Evolutionary conservation across 768 basidiomycete species (phyloP).

Genomic region (Strobilomyces dryophilus): DNA sequence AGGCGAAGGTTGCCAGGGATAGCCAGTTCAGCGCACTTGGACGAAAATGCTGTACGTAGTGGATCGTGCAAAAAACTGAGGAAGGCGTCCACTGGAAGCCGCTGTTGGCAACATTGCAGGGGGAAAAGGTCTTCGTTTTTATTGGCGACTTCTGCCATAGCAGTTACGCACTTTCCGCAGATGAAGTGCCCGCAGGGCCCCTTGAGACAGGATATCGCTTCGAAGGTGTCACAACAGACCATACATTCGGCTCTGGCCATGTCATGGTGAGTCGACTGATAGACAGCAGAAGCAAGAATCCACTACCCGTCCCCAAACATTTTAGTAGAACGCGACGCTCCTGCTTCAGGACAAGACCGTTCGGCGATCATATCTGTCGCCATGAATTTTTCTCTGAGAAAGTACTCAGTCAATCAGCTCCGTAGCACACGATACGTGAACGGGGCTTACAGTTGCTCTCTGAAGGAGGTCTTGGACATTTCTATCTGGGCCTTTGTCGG

Average conservation of each 20-base stretch:
- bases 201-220: conserved; percentile 21
- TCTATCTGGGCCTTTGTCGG: conserved; percentile 20
- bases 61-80: conserved; percentile 29
- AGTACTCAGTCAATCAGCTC: background rate
- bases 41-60: conserved; percentile 32
- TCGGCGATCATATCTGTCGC: background rate
- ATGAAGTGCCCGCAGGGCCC: conserved; percentile 46
- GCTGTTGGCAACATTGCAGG: conserved; percentile 44
- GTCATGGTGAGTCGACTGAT: background rate
- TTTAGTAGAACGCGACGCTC: background rate
- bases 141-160: conserved; percentile 40
- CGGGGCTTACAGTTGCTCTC: conserved; percentile 12
- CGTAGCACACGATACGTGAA: no score
- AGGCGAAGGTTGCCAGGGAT: conserved; percentile 41
- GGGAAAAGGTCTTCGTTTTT: conserved; percentile 50
- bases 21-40: conserved; percentile 45
- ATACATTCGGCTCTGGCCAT: conserved; percentile 30
- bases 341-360: background rate
- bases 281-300: background rate
- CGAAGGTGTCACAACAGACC: conserved; percentile 37
- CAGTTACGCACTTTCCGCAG: conserved; percentile 40
- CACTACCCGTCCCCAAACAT: background rate
- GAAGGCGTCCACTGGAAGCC: conserved; percentile 31
- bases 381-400: conserved; percentile 11
- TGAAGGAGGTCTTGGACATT: conserved; percentile 11